Evolutionary conservation across 768 basidiomycete species (phyloP), one percentile per base, ranked within the genome.

Genomic region (Mycena crocata): DNA sequence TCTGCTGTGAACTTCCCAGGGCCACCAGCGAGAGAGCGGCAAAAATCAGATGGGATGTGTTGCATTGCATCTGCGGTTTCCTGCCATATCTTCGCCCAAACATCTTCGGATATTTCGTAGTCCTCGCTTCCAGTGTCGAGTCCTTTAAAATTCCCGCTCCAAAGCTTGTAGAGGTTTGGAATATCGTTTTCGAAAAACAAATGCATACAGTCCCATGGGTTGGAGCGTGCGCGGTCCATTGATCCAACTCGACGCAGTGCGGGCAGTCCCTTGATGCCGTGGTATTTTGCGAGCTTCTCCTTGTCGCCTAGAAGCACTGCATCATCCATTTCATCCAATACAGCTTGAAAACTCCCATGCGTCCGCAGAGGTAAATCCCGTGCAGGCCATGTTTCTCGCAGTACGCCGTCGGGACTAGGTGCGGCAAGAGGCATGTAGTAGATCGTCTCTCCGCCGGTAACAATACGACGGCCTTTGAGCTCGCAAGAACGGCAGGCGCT

Each of bases 181-280:
- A 82, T 62, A 2, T 81, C 61, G 63, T 86, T 86, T 62, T 85
- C 83, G 44, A 75, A 78, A 31, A 86, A 63, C 0, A 84, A 70
- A 82, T 87, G 85, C 81, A 86, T 85, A 65, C 78, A 80, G 55
- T 86, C 84, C 71, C 78, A 81, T 0, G 83, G 82, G 6, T 78
- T 72, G 0, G 76, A 76, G 24, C 55, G 10, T 14, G 81, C 73
- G 69, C 76, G 75, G 28, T 75, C 57, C 21, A 81, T 55, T 0
- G 77, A 80, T 0, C 64, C 50, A 1, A 82, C 75, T 0, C 60
- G 26, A 2, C 56, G 39, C 23, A 83, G 71, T 0, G 75, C 62
- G 1, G 81, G 71, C 9, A 68, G 23, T 24, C 73, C 75, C 24
- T 77, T 76, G 62, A 81, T 76, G 6, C 83, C 80, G 30, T 56